Percentiles rank a stretch among this genome's conserved stretches.
These are phyloP conservation scores for Pseudogymnoascus sp. DNA, from an alignment of 2,329 filamentous ascomycete species.

Conservation along the genomic window DNA sequence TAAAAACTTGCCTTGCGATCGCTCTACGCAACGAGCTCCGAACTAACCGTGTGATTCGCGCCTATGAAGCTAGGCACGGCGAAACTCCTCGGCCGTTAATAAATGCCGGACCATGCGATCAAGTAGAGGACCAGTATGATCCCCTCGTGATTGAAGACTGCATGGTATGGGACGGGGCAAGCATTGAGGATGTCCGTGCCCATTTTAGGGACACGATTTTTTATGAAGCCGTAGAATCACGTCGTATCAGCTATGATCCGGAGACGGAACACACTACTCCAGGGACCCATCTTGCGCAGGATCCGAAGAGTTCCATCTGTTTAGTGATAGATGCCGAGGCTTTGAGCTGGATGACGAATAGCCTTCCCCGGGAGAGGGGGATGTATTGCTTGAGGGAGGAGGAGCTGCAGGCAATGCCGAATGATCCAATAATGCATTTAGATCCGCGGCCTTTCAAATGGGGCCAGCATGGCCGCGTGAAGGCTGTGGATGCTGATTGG, in stretches of 20 bases:
- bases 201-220: slow-evolving; percentile 4
- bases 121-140: not conserved
- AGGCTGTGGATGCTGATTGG: not conserved
- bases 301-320: not conserved
- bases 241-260: not conserved
- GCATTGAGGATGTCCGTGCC: not conserved
- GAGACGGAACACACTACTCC: not conserved
- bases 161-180: not conserved
- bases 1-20: not conserved
- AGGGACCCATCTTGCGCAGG: not conserved
- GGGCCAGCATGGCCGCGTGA: not conserved
- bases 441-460: not conserved
- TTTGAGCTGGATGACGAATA: not conserved
- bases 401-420: not conserved
- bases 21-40: not conserved
- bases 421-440: not conserved
- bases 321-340: not conserved
- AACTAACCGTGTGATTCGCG: not conserved
- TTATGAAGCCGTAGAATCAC: not conserved
- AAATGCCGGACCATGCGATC: not conserved
- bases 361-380: not conserved
- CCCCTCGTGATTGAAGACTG: not conserved
- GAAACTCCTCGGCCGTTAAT: not conserved
- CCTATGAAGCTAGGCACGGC: not conserved
- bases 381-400: not conserved